A percentile compares a stretch with the other conserved stretches of the same genome.
Conservation (phyloP, 768 basidiomycete genomes). For the Dentipellis fragilis region DNA sequence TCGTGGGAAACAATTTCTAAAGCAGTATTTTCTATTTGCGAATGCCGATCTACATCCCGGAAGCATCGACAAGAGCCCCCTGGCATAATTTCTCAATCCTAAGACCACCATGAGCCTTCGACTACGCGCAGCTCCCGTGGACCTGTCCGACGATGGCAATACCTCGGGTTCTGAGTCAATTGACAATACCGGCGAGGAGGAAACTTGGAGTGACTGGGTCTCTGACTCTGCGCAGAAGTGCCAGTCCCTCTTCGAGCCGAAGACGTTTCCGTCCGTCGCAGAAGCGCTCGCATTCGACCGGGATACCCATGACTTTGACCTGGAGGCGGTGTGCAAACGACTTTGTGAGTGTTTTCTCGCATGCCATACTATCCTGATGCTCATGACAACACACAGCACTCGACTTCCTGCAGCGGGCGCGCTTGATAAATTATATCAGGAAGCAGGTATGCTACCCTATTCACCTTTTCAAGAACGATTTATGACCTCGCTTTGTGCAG, state of each 20-base stretch:
- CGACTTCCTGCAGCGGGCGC: conserved; percentile 71
- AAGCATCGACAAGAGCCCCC: too few species aligned
- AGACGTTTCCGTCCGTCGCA: conserved; percentile 43
- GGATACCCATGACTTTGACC: conserved; percentile 47
- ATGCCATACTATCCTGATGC: background rate
- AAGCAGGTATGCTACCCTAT: conserved; percentile 40
- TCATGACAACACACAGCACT: conserved; percentile 33
- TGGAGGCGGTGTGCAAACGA: conserved; percentile 37
- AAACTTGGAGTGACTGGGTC: conserved; percentile 74
- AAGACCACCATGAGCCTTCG: conserved; percentile 4
- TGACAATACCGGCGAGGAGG: conserved; percentile 14
- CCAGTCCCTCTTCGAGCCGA: conserved; percentile 69
- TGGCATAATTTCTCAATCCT: background rate
- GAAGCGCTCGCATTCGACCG: conserved; percentile 58
- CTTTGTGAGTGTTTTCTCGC: conserved; percentile 37
- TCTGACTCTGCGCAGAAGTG: conserved; percentile 58
- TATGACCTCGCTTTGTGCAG: background rate
- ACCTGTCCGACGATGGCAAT: background rate
- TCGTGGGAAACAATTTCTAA: too few species aligned
- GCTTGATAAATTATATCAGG: conserved; percentile 82
- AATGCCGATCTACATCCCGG: too few species aligned
- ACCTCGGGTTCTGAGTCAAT: background rate
- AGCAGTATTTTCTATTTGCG: too few species aligned
- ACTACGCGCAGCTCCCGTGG: conserved; percentile 5
- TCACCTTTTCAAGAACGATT: background rate